Evolutionary conservation across 192 early-diverging fungal genomes (phyloP), one percentile per base, ranked within the genome.

Genomic region (Fimicolochytrium jonesii): DNA sequence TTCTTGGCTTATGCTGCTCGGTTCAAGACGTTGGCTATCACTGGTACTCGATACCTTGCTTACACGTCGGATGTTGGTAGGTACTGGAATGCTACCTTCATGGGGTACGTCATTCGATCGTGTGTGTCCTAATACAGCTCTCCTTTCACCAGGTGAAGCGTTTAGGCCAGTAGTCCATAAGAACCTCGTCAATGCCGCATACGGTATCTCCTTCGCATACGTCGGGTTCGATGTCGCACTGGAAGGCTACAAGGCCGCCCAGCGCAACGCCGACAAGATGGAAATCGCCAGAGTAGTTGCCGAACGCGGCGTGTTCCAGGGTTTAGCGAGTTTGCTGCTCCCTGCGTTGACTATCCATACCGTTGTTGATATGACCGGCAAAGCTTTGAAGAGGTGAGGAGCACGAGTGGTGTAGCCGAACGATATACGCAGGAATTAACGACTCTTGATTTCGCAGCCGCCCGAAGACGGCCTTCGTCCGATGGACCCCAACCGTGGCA

Each of bases 331-430:
- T 51, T 64, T 85, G 69, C 57, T 74, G 18, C 50, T 86, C 34
- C 86, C 86, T 17, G 80, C 80, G 26, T 39, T 85, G 10, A 83
- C 85, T 2, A 83, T 88, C 39, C 86, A 88, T 61, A 82, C 81
- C 5, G 75, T 78, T n/a, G 85, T 87, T 29, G 82, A 85, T 47
- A 31, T 56, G 44, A 61, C 67, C 32, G 67, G 61, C 32, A 73
- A 73, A 62, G 18, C 44, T 6, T 47, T 73, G 28, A 56, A 64
- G 36, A 67, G 53, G 64, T 66, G 28, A 35, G 55, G 7, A 23
- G 46, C 6, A 6, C 6, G 22, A 48, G 46, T 11, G n/a, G n/a
- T n/a, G n/a, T n/a, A n/a, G n/a, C n/a, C n/a, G n/a, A n/a, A n/a
- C n/a, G n/a, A n/a, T n/a, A n/a, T n/a, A n/a, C n/a, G n/a, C 49